Evolutionary conservation across 2,329 filamentous ascomycete genomes (phyloP), one percentile per base, ranked within the genome.

Genomic region (Neofusicoccum kwambonambiense): DNA sequence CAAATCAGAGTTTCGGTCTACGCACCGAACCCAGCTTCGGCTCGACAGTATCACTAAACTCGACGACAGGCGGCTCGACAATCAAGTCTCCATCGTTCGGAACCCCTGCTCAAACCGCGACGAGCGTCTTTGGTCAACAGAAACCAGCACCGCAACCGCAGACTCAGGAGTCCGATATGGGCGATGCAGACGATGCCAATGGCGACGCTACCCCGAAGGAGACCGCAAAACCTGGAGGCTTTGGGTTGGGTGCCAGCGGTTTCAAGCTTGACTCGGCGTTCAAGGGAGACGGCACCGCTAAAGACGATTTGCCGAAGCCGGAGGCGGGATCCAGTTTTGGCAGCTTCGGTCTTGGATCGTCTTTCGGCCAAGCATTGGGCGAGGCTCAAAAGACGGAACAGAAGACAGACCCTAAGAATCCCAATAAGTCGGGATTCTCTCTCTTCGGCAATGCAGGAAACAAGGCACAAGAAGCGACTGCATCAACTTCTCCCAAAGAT

Each of bases 261-360:
- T 92, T 92, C 77, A 89, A 90, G 69, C 80, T 92, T 15, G 84
- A 84, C 44, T 88, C 86, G 35, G 88, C 86, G 1, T 92, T 92
- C 78, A 87, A 88, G 70, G 82, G 83, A 8, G 89, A 91, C 68
- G 83, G 85, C 5, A 82, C 83, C 50, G 81, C 85, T 0, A 87
- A 86, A 65, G 84, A 90, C 27, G 86, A 89, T 65, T 77, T 82
- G 41, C 81, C 84, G 8, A 85, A 84, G 67, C 78, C 83, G 15
- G 73, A 76, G 22, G 73, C 75, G 22, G 74, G 75, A n/a, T 69
- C 44, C 74, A 60, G 56, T 19, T 60, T 60, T 19, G 75, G 77
- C n/a, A 79, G 80, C 12, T 81, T 81, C 4, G 81, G 90, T 68
- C 90, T 91, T 71, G 85, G 86, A n/a, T 80, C 79, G 61, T 83